Evolutionary conservation across 495 filamentous ascomycete genomes (phyloP), one percentile per base, ranked within the genome.

Genomic region (Usnea hakonensis): DNA sequence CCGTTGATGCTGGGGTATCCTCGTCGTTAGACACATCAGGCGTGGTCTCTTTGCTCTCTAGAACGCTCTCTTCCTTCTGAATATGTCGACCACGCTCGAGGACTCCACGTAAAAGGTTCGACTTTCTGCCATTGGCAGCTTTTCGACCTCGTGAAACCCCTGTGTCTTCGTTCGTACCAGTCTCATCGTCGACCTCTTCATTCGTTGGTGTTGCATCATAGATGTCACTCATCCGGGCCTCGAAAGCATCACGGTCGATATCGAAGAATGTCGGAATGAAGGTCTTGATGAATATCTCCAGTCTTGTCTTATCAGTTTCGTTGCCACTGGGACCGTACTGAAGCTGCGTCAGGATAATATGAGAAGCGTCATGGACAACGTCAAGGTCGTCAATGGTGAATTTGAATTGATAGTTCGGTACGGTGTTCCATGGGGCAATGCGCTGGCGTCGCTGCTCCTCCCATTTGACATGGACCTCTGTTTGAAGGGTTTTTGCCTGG

Each of bases 211-310:
- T 85, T 63, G 65, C 83, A 72, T 75, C 74, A 30, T 86, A 83
- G 33, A 90, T 82, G 65, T 89, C 88, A 61, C 83, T 83, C 65
- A 96, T 84, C 57, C 84, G 83, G n/a, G 87, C 81, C 61, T 89
- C 83, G 62, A 96, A 90, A 23, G 80, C 82, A 10, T 88, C 85
- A 5, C 83, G 81, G 53, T 93, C 82, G 64, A 97, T 77, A 46
- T 88, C 90, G 65, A 97, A 97, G 79, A 97, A 97, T 1, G 84
- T 76, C 0, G 91, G 86, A 58, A 97, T 84, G 65, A 97, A 96
- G 32, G 87, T 87, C 69, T 90, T 88, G 65, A 97, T 85, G 73
- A 97, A 97, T 21, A 83, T 83, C 65, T 86, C 79, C 40, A 96
- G 83, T 32, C 87, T 85, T 60, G 87, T 79, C 33, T 88, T 85